Evolutionary conservation across 495 filamentous ascomycete genomes (phyloP).

Genomic region (Penicillium tannophilum): DNA sequence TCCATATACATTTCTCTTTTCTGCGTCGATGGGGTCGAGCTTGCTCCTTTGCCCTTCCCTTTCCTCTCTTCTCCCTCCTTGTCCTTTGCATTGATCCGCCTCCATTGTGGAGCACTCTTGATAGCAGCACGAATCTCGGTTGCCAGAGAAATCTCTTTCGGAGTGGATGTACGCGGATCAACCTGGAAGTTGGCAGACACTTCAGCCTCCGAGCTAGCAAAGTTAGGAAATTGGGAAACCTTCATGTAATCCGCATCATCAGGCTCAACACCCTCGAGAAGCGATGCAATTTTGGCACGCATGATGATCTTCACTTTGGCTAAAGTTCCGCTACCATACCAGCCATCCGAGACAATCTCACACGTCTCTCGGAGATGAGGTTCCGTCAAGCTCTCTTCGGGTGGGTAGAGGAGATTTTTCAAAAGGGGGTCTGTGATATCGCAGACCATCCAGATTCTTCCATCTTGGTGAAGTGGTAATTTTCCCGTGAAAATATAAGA

Average conservation of each 20-base stretch:
- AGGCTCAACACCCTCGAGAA: constrained; percentile 43
- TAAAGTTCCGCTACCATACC: constrained; percentile 76
- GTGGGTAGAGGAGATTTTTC: constrained; percentile 26
- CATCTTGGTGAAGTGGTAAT: constrained; percentile 62
- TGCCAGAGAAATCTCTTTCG: constrained; percentile 37
- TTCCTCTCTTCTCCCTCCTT: constrained; percentile 25
- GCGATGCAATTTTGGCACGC: constrained; percentile 69
- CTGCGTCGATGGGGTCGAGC: constrained; percentile 7
- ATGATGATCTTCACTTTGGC: constrained; percentile 82
- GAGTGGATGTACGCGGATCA: constrained; percentile 26
- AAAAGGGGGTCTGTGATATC: constrained; percentile 75
- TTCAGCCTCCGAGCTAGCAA: constrained; percentile 31
- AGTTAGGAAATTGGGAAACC: constrained; percentile 48
- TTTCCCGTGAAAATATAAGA: constrained; percentile 81
- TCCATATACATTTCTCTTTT: background rate
- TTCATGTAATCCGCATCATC: constrained; percentile 53
- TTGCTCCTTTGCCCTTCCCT: constrained; percentile 17
- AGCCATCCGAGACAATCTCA: constrained; percentile 70
- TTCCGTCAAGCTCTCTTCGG: background rate
- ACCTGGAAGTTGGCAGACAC: constrained; percentile 32
- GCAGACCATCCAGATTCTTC: constrained; percentile 90
- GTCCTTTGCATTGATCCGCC: constrained; percentile 33
- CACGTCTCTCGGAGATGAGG: constrained; percentile 30
- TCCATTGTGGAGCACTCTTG: constrained; percentile 42
- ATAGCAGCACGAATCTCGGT: constrained; percentile 43